Base-by-base conservation (phyloP, 371 early-diverging fungal species). In the Mucor saturninus region DNA sequence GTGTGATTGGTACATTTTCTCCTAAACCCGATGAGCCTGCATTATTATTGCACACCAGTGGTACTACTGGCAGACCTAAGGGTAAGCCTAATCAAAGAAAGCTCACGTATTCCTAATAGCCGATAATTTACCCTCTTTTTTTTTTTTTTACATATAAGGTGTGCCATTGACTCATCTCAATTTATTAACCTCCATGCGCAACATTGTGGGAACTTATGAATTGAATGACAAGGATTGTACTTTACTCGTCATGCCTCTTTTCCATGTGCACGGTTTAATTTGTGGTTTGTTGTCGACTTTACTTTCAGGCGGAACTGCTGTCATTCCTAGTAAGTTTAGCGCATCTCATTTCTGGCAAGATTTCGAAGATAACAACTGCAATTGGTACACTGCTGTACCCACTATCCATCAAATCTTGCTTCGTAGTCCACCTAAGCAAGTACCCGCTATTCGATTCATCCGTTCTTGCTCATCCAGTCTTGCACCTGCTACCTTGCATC, bases 241-340 rank as follows among this genome's bases (percentile, higher is more conserved):
- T 3, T 78, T 88, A 57, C 59, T 94, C 32, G 94, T 94, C 10
- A 95, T 95, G 95, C 95, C 96, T 4, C 80, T 95, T n/a, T 93
- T 94, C 81, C 96, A 95, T 67, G 94, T 94, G 0, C 95, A 95
- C 63, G 96, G 96, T 7, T 76, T 95, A 28, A 80, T 95, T 37
- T 93, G 94, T 60, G 91, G 88, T 10, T 68, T 91, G 43, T 76
- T 95, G 28, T 81, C 94, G 10, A 86, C 94, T 1, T 78, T 95
- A 11, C 75, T 77, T 11, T 84, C 92, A 5, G 94, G 94, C 30
- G 94, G 93, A 21, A 72, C 87, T 4, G 89, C 83, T n/a, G 87
- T 92, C 39, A 79, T 94, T 60, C 95, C 94, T n/a, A 77, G 82
- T 46, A 88, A 82, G 57, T 95, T 94, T 73, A 89, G 90, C 11